Percentiles rank a stretch among this genome's conserved stretches.
These are phyloP conservation scores for Plicaturopsis crispa DNA, from an alignment of 768 basidiomycete genomes.

Conservation along the genomic window DNA sequence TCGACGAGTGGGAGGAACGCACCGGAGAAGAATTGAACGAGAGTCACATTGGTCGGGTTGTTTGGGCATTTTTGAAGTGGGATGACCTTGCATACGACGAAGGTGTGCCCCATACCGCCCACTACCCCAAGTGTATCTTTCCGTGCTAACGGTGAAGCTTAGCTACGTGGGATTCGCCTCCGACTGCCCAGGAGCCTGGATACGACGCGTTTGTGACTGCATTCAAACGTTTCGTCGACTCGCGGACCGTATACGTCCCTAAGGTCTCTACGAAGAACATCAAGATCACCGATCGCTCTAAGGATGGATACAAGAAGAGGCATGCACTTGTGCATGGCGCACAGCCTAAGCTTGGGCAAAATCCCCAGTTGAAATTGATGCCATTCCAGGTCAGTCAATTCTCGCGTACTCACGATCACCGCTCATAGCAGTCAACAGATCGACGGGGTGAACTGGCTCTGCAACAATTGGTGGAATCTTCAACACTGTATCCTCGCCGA, in stretches of 20 bases:
- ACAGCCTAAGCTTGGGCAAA: slow-evolving; percentile 65
- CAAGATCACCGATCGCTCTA: slow-evolving; percentile 42
- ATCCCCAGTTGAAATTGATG: slow-evolving; percentile 62
- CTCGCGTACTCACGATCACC: slow-evolving; percentile 4
- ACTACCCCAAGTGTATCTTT: slow-evolving; percentile 1
- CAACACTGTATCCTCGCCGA: slow-evolving; percentile 90
- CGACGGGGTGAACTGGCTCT: slow-evolving; percentile 80
- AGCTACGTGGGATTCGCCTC: slow-evolving; percentile 96
- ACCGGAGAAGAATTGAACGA: slow-evolving; percentile 31
- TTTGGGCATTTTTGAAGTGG: slow-evolving; percentile 92
- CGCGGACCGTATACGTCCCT: slow-evolving; percentile 54
- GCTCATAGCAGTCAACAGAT: slow-evolving; percentile 31
- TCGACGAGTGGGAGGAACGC: slow-evolving; percentile 54
- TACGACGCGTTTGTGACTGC: slow-evolving; percentile 64
- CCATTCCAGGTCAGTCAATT: slow-evolving; percentile 65
- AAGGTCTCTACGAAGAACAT: slow-evolving; percentile 34
- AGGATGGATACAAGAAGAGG: slow-evolving; percentile 43
- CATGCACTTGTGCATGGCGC: slow-evolving; percentile 36
- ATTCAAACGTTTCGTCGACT: slow-evolving; percentile 56
- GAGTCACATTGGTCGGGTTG: slow-evolving; percentile 51
- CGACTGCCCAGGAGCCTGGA: slow-evolving; percentile 43
- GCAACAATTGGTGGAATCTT: slow-evolving; percentile 80
- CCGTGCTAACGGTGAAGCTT: slow-evolving; percentile 3
- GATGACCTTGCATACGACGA: slow-evolving; percentile 88
- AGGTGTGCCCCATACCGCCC: slow-evolving; percentile 38